Evolutionary conservation across 352 stramenopile species (phyloP).

Genomic region (Peronospora tabacina): DNA sequence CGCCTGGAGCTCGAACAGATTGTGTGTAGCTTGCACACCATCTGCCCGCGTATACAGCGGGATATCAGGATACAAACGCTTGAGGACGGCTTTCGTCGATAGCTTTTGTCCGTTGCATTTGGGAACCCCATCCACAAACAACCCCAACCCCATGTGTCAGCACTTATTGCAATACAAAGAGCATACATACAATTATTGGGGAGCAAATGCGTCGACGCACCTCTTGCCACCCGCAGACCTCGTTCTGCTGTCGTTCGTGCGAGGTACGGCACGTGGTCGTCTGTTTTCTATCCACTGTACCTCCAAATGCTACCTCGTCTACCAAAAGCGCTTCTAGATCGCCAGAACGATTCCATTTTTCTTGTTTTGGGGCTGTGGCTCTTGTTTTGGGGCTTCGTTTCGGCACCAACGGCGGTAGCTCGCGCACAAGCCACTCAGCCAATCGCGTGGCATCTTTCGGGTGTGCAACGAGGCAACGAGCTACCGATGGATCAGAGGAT

Average conservation of each 20-base stretch:
- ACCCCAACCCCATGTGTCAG: not conserved
- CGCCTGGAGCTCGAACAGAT: conserved; percentile 26
- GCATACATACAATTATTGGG: conserved; percentile 5
- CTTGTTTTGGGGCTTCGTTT: not conserved
- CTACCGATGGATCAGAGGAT: conserved; percentile 30
- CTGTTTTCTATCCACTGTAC: not conserved
- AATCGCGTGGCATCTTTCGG: conserved; percentile 25
- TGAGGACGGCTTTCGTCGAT: conserved; percentile 15
- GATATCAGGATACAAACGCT: conserved; percentile 46
- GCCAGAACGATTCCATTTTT: not conserved
- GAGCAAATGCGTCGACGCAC: conserved; percentile 3
- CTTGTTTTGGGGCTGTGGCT: conserved; percentile 1
- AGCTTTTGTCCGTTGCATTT: not conserved
- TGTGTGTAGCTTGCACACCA: conserved; percentile 9
- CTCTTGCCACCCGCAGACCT: conserved; percentile 17
- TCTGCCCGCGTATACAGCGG: conserved; percentile 29
- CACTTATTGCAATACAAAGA: conserved; percentile 4
- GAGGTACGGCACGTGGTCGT: not conserved
- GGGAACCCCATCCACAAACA: too few relatives aligned
- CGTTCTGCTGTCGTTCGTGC: conserved; percentile 4
- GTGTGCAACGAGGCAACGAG: conserved; percentile 44
- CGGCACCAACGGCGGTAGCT: conserved; percentile 17
- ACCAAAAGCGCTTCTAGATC: conserved; percentile 41
- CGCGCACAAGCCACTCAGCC: conserved; percentile 40
- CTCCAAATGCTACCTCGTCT: conserved; percentile 28